phyloP scores from a whole-genome alignment of 352 stramenopile species.

The Phytophthora aleatoria region DNA sequence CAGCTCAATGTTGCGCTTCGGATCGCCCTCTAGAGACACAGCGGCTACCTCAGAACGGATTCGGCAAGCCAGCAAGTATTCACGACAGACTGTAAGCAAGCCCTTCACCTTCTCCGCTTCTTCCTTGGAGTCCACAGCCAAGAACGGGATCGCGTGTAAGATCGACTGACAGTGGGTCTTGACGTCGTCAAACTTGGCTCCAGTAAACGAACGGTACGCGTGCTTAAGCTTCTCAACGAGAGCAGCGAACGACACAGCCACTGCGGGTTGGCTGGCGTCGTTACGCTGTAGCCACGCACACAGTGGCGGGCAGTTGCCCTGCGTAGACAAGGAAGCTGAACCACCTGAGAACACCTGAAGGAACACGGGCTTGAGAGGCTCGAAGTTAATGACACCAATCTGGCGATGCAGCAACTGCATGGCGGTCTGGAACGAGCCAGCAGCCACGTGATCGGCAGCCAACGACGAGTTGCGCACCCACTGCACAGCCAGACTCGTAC shows the following conservation, averaged over 20 bases:
- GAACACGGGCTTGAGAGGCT: constrained; percentile 93
- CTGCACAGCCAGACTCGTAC: constrained; percentile 85
- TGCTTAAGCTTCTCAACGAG: constrained; percentile 95
- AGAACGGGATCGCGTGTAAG: constrained; percentile 94
- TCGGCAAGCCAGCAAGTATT: constrained; percentile 98
- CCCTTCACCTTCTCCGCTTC: constrained; percentile 95
- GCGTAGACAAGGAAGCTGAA: constrained; percentile 80
- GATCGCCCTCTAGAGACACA: constrained; percentile 68
- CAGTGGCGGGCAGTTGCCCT: constrained; percentile 80
- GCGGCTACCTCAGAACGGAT: constrained; percentile 91
- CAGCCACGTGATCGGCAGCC: constrained; percentile 97
- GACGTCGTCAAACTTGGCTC: constrained; percentile 98
- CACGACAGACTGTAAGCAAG: constrained; percentile 94
- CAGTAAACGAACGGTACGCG: constrained; percentile 97
- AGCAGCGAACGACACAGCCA: constrained; percentile 88
- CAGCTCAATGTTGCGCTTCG: constrained; percentile 95
- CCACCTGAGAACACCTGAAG: constrained; percentile 85
- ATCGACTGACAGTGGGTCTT: constrained; percentile 93
- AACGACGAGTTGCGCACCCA: constrained; percentile 98
- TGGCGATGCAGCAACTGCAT: constrained; percentile 99
- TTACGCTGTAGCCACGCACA: constrained; percentile 87
- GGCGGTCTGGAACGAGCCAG: constrained; percentile 95
- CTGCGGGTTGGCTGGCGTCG: constrained; percentile 85
- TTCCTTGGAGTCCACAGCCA: constrained; percentile 92
- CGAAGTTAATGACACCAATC: constrained; percentile 98